Base-by-base conservation (phyloP, 345 rosid genomes). In the Salix viminalis region DNA sequence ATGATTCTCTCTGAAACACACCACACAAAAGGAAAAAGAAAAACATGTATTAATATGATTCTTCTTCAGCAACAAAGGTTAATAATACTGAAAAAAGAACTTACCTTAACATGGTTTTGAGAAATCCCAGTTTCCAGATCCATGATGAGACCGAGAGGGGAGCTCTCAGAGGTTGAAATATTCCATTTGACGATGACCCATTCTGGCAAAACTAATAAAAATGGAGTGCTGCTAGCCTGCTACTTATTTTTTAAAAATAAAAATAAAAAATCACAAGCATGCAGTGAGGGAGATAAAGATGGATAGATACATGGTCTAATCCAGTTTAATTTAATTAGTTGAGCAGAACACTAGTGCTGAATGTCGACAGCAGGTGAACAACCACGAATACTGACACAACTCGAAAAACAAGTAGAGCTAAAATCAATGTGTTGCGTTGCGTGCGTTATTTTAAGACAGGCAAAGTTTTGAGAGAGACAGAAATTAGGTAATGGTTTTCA, bases 1-100 rank as follows among this genome's bases (percentile, higher is more conserved):
- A 93, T 23, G 98, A 90, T 72, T 93, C 94, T 75, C 73, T 87
- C 98, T 91, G 90, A 39, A 69, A 42, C 88, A 77, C 28, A 1
- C 28, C 28, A 13, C 7, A 72, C 11, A 1, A 71, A 76, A 54
- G 61, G 46, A 70, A 36, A 39, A 75, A 65, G 8, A 54, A n/a
- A 37, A 65, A 42, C 8, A 23, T 58, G 10, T 11, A 42, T 42
- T 41, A 6, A 58, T 61, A 19, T 19, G 42, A 28, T 67, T 67
- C 39, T 32, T 30, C 41, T 30, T 58, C 64, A n/a, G 64, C 64
- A 67, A 19, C 70, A 9, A 19, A 21, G 23, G 41, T 16, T 46
- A 41, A 8, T 71, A 30, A 65, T 65, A 71, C 80, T 76, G 9
- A 76, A 56, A 72, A 70, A 32, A 36, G 64, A 58, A 58, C 28